Conservation (phyloP, 192 early-diverging fungal genomes). For the Coemansia sp. region DNA sequence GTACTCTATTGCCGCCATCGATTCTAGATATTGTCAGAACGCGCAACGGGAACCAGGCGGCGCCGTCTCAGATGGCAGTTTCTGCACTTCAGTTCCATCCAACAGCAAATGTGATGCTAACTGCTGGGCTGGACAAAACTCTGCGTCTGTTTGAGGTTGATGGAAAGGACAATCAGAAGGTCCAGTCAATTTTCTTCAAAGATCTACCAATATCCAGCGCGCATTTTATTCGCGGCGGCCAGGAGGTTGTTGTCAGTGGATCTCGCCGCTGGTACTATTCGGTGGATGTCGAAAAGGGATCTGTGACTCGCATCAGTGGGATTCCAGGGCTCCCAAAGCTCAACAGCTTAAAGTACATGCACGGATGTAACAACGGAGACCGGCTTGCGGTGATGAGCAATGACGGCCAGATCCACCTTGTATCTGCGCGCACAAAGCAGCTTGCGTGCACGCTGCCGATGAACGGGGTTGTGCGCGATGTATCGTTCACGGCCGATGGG, state of each 20-base stretch:
- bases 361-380: constrained; percentile 67
- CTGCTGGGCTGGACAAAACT: constrained; percentile 86
- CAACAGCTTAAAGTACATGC: constrained; percentile 70
- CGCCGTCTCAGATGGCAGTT: constrained; percentile 60
- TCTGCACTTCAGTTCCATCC: constrained; percentile 86
- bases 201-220: constrained; percentile 84
- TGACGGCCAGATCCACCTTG: constrained; percentile 81
- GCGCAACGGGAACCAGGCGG: constrained; percentile 37
- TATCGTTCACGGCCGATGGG: constrained; percentile 82
- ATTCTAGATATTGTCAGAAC: constrained; percentile 30
- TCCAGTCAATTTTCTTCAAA: constrained; percentile 86
- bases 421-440: constrained; percentile 78
- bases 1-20: constrained; percentile 15
- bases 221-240: constrained; percentile 73
- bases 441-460: constrained; percentile 89
- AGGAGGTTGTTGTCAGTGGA: constrained; percentile 77
- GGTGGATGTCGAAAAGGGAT: constrained; percentile 79
- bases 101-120: constrained; percentile 82
- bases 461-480: constrained; percentile 74
- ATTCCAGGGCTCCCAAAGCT: constrained; percentile 74
- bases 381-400: constrained; percentile 78
- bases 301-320: constrained; percentile 66
- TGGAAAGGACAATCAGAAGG: constrained; percentile 89
- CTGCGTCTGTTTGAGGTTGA: constrained; percentile 87
- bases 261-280: constrained; percentile 79